These are phyloP conservation scores for Hebeloma cylindrosporum DNA, from an alignment of 768 basidiomycete species.

Conservation along the genomic window DNA sequence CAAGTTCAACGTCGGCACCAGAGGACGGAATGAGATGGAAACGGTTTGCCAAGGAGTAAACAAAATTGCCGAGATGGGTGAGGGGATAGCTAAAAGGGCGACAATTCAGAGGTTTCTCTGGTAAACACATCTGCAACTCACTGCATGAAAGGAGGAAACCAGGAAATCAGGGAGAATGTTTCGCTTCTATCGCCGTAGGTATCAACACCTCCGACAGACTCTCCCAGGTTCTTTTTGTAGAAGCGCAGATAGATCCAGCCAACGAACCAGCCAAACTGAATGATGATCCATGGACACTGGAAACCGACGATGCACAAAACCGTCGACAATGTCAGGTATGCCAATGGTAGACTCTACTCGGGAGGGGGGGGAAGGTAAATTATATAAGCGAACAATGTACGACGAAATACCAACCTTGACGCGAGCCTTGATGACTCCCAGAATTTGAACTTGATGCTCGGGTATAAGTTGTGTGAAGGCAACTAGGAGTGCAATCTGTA, in stretches of 20 bases:
- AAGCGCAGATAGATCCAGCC: constrained; percentile 95
- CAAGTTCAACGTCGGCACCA: constrained; percentile 67
- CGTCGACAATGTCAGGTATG: constrained; percentile 87
- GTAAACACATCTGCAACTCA: constrained; percentile 40
- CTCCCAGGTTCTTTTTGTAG: constrained; percentile 84
- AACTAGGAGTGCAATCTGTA: constrained; percentile 87
- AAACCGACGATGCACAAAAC: constrained; percentile 80
- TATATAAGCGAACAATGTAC: background rate
- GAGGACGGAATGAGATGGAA: constrained; percentile 74
- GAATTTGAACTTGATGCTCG: constrained; percentile 94
- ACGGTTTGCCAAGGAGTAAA: constrained; percentile 63
- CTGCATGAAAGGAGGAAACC: constrained; percentile 98
- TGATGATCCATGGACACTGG: constrained; percentile 88
- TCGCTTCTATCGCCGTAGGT: constrained; percentile 93
- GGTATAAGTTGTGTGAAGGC: constrained; percentile 98
- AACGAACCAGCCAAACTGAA: constrained; percentile 99
- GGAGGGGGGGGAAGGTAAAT: constrained; percentile 2
- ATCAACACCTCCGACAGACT: constrained; percentile 59
- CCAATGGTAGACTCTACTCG: constrained; percentile 92
- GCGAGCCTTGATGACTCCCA: constrained; percentile 79
- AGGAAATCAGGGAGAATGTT: constrained; percentile 90
- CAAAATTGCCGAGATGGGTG: constrained; percentile 61
- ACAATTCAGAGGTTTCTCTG: constrained; percentile 7
- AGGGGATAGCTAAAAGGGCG: constrained; percentile 69
- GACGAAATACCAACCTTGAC: constrained; percentile 69